A percentile compares a stretch with the other conserved stretches of the same genome.
Evolutionary conservation across 768 basidiomycete species (phyloP).

Genomic region (Porpolomopsis calyptriformis): DNA sequence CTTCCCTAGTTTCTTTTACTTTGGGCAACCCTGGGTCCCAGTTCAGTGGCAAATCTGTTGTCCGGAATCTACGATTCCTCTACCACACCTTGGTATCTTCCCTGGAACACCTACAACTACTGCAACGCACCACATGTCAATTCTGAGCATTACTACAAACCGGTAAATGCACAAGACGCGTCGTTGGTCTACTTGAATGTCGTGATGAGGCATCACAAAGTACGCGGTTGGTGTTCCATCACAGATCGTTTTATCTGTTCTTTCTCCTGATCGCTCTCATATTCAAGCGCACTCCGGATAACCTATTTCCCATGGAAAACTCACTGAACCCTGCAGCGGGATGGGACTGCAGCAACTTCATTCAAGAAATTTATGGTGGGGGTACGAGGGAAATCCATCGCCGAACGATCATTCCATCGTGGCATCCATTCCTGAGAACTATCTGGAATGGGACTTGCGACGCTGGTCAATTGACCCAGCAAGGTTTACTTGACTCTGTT

Average conservation of each 20-base stretch:
- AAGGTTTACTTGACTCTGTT: constrained; percentile 10
- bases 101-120: constrained; percentile 14
- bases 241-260: background rate
- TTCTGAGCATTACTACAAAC: constrained; percentile 7
- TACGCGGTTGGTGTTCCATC: background rate
- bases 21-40: too few species aligned
- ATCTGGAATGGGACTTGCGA: constrained; percentile 14
- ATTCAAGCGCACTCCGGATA: constrained; percentile 12
- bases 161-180: background rate
- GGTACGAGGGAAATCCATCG: constrained; percentile 8
- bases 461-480: constrained; percentile 9
- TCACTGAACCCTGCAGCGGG: constrained; percentile 9
- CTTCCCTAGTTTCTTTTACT: too few species aligned
- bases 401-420: constrained; percentile 9
- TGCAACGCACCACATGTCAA: constrained; percentile 14
- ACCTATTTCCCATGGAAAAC: constrained; percentile 11
- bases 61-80: constrained; percentile 10
- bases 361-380: constrained; percentile 7
- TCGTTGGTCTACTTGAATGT: constrained; percentile 11
- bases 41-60: background rate
- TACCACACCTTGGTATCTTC: constrained; percentile 7
- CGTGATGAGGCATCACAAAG: constrained; percentile 13
- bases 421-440: constrained; percentile 10
- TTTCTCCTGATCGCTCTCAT: background rate
- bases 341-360: constrained; percentile 12